Percentiles rank a stretch among this genome's conserved stretches.
Evolutionary conservation across 2,329 filamentous ascomycete genomes (phyloP).

Genomic region (Penicillium olsonii): DNA sequence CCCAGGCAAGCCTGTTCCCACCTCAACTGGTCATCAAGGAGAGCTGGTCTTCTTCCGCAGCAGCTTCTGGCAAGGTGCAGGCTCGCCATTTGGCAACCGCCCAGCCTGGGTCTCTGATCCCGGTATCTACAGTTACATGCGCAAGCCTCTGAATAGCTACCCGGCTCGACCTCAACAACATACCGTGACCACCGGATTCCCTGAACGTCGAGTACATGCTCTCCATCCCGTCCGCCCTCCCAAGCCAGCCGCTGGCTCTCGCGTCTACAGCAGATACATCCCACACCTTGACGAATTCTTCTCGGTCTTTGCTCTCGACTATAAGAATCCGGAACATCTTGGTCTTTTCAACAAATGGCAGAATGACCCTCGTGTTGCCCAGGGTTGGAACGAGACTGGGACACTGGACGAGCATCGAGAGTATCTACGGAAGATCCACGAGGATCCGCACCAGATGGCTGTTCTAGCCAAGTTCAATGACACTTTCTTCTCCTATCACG

Average conservation of each 20-base stretch:
- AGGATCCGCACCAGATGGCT: conserved; percentile 69
- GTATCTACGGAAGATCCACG: conserved; percentile 67
- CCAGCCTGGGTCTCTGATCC: conserved; percentile 60
- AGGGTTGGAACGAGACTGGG: conserved; percentile 77
- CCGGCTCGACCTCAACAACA: conserved; percentile 28
- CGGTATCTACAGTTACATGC: conserved; percentile 20
- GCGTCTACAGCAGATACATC: conserved; percentile 76
- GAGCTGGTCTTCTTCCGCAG: conserved; percentile 53
- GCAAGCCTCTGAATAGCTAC: conserved; percentile 22
- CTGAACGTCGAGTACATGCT: conserved; percentile 53
- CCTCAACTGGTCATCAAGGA: conserved; percentile 34
- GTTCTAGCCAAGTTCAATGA: conserved; percentile 71
- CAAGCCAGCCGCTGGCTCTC: conserved; percentile 68
- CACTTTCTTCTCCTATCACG: conserved; percentile 71
- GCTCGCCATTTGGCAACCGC: conserved; percentile 64
- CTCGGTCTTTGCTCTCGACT: conserved; percentile 73
- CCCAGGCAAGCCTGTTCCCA: conserved; percentile 39
- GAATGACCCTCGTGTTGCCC: conserved; percentile 76
- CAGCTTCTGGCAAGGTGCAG: conserved; percentile 69
- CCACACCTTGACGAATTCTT: conserved; percentile 74
- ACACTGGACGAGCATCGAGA: conserved; percentile 71
- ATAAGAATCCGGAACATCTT: conserved; percentile 63
- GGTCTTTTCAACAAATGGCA: conserved; percentile 75
- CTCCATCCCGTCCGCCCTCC: conserved; percentile 70
- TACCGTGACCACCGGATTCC: conserved; percentile 49